Conservation (phyloP, 176 grass and related monocot genomes). For the Typha latifolia region DNA sequence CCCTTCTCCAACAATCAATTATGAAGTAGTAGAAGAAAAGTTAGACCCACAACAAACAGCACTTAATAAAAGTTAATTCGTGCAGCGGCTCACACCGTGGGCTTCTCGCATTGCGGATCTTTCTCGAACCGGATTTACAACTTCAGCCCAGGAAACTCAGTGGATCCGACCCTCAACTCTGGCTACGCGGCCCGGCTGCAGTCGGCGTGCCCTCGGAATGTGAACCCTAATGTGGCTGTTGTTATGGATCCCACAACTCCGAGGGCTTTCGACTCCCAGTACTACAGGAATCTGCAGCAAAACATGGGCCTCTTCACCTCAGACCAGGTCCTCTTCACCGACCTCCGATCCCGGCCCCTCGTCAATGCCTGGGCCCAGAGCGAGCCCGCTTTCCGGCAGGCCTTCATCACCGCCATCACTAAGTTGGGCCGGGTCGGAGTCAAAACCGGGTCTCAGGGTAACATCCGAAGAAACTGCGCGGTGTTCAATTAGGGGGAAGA, state of each 20-base stretch:
- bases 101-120: conserved; percentile 73
- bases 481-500: conserved; percentile 36
- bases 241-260: conserved; percentile 56
- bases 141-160: conserved; percentile 4
- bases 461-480: conserved; percentile 75
- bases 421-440: conserved; percentile 72
- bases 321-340: conserved; percentile 80
- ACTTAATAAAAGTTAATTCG: no score
- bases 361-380: conserved; percentile 51
- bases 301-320: conserved; percentile 62
- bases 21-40: no score
- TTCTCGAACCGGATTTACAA: conserved; percentile 52
- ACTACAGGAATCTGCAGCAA: conserved; percentile 70
- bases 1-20: no score
- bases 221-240: conserved; percentile 68
- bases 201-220: conserved; percentile 59
- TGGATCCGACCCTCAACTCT: conserved; percentile 53
- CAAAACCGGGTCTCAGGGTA: conserved; percentile 62
- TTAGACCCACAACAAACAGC: no score
- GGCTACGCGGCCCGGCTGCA: conserved; percentile 51
- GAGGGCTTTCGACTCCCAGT: conserved; percentile 73
- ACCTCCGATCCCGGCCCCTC: conserved; percentile 39
- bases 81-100: conserved; percentile 73
- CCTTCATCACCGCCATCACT: conserved; percentile 61
- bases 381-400: conserved; percentile 34